A percentile compares a stretch with the other conserved stretches of the same genome.
Evolutionary conservation across 257 asterid species (phyloP).

Genomic region (Ocimum tenuiflorum): DNA sequence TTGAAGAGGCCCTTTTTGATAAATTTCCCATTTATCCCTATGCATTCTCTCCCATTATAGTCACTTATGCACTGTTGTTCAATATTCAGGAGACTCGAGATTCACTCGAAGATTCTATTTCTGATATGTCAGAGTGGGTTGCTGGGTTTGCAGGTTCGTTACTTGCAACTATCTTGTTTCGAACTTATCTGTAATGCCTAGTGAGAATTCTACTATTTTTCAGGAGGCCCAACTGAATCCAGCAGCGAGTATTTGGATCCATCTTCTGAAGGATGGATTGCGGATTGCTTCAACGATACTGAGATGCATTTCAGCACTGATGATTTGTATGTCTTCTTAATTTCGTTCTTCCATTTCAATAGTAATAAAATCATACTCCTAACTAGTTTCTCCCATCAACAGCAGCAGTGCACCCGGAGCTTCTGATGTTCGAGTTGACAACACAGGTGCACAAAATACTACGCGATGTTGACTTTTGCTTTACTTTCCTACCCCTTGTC

Average conservation of each 20-base stretch:
- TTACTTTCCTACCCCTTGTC: background rate
- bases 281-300: conserved; percentile 62
- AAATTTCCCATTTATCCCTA: too few species aligned
- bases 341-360: background rate
- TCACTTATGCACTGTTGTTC: conserved; percentile 1
- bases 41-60: background rate
- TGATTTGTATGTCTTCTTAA: conserved; percentile 44
- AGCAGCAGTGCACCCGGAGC: conserved; percentile 41
- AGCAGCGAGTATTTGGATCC: conserved; percentile 54
- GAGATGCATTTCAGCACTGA: conserved; percentile 37
- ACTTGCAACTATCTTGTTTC: background rate
- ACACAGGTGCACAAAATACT: conserved; percentile 33
- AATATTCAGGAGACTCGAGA: conserved; percentile 45
- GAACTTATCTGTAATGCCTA: background rate
- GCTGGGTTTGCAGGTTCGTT: conserved; percentile 55
- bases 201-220: conserved; percentile 2
- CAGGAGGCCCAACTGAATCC: conserved; percentile 24
- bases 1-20: too few species aligned
- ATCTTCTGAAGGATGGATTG: conserved; percentile 80
- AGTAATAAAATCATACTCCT: conserved; percentile 9
- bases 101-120: conserved; percentile 39
- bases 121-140: conserved; percentile 54
- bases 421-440: conserved; percentile 51
- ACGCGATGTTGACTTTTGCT: background rate
- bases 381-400: conserved; percentile 21